These are phyloP conservation scores for Hypomontagnella submonticulosa DNA, from an alignment of 495 filamentous ascomycete genomes.

Conservation along the genomic window DNA sequence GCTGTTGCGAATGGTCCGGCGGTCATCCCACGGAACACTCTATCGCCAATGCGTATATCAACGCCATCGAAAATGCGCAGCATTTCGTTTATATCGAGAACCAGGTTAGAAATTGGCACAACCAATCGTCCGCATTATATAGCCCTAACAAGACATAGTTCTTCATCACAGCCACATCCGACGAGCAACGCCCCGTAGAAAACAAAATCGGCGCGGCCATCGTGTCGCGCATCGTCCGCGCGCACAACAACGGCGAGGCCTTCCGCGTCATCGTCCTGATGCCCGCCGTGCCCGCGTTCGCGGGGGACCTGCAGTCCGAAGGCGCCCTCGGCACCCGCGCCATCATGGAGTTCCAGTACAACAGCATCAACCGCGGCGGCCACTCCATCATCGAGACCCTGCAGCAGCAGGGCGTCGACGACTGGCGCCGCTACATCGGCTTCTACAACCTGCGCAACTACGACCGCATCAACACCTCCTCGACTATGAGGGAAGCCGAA, in stretches of 20 bases:
- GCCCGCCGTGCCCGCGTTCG: slow-evolving; percentile 89
- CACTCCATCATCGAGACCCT: slow-evolving; percentile 86
- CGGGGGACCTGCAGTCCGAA: slow-evolving; percentile 84
- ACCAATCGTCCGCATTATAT: not conserved
- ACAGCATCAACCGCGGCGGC: slow-evolving; percentile 87
- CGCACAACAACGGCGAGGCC: slow-evolving; percentile 73
- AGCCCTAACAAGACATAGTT: slow-evolving; percentile 62
- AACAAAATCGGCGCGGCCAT: slow-evolving; percentile 92
- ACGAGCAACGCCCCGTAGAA: slow-evolving; percentile 79
- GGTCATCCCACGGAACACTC: slow-evolving; percentile 81
- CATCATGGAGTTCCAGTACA: slow-evolving; percentile 96
- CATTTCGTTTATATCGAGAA: slow-evolving; percentile 97
- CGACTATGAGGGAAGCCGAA: slow-evolving; percentile 72
- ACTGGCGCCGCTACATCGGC: slow-evolving; percentile 79
- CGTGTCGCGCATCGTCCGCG: slow-evolving; percentile 86
- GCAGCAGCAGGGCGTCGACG: slow-evolving; percentile 74
- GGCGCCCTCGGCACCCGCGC: slow-evolving; percentile 85
- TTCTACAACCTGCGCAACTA: slow-evolving; percentile 97
- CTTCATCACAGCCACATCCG: slow-evolving; percentile 90
- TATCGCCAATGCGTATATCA: slow-evolving; percentile 87
- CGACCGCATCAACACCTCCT: slow-evolving; percentile 84
- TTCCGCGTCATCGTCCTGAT: slow-evolving; percentile 90
- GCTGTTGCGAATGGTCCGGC: slow-evolving; percentile 77
- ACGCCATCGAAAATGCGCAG: slow-evolving; percentile 79
- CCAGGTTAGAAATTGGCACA: slow-evolving; percentile 58